Evolutionary conservation across 2,329 filamentous ascomycete species (phyloP).

Genomic region (Ascochyta koolunga): DNA sequence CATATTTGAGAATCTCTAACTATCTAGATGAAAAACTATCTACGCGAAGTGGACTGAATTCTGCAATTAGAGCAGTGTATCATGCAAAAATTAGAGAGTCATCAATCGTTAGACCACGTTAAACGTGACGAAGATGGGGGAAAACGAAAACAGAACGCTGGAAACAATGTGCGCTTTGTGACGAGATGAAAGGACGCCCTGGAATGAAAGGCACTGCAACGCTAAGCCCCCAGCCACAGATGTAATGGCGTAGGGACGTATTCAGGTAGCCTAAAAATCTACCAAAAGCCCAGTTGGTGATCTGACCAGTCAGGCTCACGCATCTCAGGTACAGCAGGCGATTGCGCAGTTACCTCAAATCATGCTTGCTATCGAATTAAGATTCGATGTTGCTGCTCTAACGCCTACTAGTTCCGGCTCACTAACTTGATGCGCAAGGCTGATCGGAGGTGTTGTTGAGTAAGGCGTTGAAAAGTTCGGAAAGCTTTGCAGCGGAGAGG

Average conservation of each 20-base stretch:
- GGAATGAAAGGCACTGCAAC: not conserved
- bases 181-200: not conserved
- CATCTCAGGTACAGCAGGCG: not conserved
- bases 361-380: constrained; percentile 47
- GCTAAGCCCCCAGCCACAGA: not conserved
- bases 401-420: constrained; percentile 47
- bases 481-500: constrained; percentile 38
- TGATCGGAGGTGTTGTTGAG: constrained; percentile 15
- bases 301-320: not conserved
- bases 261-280: too few relatives aligned
- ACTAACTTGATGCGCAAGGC: constrained; percentile 37
- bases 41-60: not conserved
- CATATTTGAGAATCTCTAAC: constrained; percentile 6
- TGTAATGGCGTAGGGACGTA: not conserved
- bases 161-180: not conserved
- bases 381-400: constrained; percentile 34
- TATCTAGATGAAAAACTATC: constrained; percentile 5
- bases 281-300: too few relatives aligned
- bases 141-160: not conserved
- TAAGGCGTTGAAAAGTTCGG: constrained; percentile 28
- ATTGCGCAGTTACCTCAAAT: constrained; percentile 22
- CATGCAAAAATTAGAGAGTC: not conserved
- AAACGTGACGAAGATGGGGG: not conserved
- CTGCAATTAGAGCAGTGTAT: not conserved
- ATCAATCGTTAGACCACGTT: constrained; percentile 10